Conservation (phyloP, 2,329 filamentous ascomycete genomes). For the Aspergillus sp. region DNA sequence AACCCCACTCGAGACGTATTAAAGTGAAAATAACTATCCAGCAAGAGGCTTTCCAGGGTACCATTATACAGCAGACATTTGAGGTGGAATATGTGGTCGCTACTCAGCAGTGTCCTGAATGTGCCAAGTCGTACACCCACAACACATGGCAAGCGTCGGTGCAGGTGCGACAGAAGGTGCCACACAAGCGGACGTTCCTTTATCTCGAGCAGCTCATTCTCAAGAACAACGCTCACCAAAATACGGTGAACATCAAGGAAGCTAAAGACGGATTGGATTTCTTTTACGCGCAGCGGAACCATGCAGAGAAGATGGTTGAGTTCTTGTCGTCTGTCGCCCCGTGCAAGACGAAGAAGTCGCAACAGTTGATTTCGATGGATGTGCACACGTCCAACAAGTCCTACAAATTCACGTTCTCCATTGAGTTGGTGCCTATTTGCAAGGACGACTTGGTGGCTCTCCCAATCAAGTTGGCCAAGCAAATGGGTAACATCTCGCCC, state of each 20-base stretch:
- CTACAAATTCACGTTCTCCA: conserved; percentile 91
- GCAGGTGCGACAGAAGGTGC: conserved; percentile 93
- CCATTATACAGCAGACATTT: conserved; percentile 82
- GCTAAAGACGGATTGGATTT: conserved; percentile 94
- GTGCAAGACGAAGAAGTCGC: conserved; percentile 71
- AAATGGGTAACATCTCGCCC: conserved; percentile 80
- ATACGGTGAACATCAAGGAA: conserved; percentile 98
- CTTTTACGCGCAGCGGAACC: conserved; percentile 82
- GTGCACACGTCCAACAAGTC: conserved; percentile 82
- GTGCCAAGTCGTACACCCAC: conserved; percentile 89
- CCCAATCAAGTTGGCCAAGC: conserved; percentile 80
- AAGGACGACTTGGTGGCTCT: conserved; percentile 95
- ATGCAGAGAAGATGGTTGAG: conserved; percentile 87
- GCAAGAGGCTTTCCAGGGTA: conserved; percentile 58
- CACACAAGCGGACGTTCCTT: conserved; percentile 82
- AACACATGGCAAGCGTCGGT: conserved; percentile 93
- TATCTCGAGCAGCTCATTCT: conserved; percentile 91
- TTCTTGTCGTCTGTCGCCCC: conserved; percentile 79
- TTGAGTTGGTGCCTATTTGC: conserved; percentile 87
- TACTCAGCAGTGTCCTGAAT: conserved; percentile 90
- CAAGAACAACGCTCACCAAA: conserved; percentile 83
- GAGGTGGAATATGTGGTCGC: conserved; percentile 89
- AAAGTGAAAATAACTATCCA: conserved; percentile 96
- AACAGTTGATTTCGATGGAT: conserved; percentile 90
- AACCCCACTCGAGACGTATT: conserved; percentile 86